These are phyloP conservation scores for Rubroboletus pulcherrimus DNA, from an alignment of 768 basidiomycete genomes.

Conservation along the genomic window DNA sequence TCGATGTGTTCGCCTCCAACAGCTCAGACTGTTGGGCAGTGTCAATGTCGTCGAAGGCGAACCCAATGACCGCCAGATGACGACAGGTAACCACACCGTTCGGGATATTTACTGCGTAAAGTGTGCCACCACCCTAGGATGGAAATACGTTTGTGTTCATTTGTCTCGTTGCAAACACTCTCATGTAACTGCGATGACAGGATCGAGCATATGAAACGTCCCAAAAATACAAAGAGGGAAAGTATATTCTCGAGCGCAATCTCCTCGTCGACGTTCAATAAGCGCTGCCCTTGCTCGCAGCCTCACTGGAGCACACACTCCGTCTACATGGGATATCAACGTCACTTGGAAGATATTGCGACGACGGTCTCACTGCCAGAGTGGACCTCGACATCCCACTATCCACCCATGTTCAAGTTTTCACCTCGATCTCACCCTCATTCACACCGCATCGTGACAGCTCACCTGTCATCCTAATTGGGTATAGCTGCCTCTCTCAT, in stretches of 20 bases:
- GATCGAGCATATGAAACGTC: conserved; percentile 85
- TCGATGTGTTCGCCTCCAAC: conserved; percentile 7
- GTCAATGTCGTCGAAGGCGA: conserved; percentile 91
- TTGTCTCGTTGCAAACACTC: neutral
- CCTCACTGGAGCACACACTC: conserved; percentile 4
- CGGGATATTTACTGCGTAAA: conserved; percentile 94
- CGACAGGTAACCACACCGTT: conserved; percentile 93
- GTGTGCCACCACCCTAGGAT: conserved; percentile 82
- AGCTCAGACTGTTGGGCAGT: conserved; percentile 38
- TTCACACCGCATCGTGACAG: conserved; percentile 19
- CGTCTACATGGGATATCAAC: conserved; percentile 9
- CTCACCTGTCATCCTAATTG: conserved; percentile 23
- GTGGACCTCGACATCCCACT: conserved; percentile 12
- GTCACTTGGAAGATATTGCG: conserved; percentile 7
- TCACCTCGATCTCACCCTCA: conserved; percentile 15
- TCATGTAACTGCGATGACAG: conserved; percentile 38
- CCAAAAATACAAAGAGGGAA: conserved; percentile 98
- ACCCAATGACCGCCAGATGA: conserved; percentile 91
- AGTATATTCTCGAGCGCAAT: conserved; percentile 95
- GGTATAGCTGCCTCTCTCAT: conserved; percentile 17
- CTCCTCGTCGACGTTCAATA: conserved; percentile 84
- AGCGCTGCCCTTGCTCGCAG: conserved; percentile 13
- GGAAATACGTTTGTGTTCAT: conserved; percentile 82
- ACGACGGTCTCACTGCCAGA: conserved; percentile 15
- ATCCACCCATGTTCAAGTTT: conserved; percentile 10